Percentiles rank a stretch among this genome's conserved stretches.
Conservation (phyloP, 805 yeast species). For the Kodamaea hsintzibuensis region DNA sequence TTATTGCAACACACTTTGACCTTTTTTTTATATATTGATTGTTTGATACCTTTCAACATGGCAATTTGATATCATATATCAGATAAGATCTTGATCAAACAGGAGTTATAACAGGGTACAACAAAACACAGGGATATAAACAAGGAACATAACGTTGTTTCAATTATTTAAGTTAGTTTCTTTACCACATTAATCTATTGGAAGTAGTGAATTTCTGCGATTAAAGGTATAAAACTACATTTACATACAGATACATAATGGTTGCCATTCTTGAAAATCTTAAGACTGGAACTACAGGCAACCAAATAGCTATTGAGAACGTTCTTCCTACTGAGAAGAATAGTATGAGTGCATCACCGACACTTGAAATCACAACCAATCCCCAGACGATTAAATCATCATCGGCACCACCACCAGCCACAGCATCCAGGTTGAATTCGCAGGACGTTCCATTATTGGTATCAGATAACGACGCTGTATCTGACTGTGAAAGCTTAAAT, state of each 20-base stretch:
- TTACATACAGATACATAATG: neutral
- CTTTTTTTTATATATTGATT: neutral
- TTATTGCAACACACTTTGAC: constrained; percentile 1
- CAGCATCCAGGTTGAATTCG: constrained; percentile 6
- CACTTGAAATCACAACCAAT: neutral
- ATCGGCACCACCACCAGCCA: neutral
- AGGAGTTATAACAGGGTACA: neutral
- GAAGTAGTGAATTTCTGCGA: constrained; percentile 7
- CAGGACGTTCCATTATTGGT: constrained; percentile 34
- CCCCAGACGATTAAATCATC: neutral
- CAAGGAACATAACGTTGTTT: neutral
- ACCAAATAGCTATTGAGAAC: neutral
- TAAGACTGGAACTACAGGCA: neutral
- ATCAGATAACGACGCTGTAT: constrained; percentile 31
- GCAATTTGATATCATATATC: neutral
- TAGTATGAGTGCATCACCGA: neutral
- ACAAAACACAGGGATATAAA: neutral
- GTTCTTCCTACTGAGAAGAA: constrained; percentile 3
- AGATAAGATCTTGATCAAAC: neutral
- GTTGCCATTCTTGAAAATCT: constrained; percentile 2
- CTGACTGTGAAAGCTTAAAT: constrained; percentile 27
- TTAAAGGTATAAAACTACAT: neutral
- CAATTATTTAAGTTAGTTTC: neutral
- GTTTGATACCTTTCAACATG: constrained; percentile 2
- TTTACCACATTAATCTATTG: neutral